These are phyloP conservation scores for Aurantiochytrium sp. DNA, from an alignment of 108 stramenopile species.

Conservation along the genomic window DNA sequence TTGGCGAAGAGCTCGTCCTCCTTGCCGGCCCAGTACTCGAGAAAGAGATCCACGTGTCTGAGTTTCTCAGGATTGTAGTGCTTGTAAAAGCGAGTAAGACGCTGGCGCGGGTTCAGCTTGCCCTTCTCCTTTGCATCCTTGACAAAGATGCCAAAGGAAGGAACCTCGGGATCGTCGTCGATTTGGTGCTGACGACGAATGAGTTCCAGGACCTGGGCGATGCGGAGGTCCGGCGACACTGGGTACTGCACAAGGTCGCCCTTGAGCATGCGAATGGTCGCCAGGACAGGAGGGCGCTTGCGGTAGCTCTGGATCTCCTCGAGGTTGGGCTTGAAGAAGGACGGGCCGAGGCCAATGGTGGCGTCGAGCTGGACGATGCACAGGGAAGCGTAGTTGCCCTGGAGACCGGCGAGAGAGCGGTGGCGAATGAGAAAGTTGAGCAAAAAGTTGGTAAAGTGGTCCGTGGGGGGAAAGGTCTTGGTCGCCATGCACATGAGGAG, in stretches of 20 bases:
- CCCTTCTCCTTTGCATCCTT: slow-evolving; percentile 4
- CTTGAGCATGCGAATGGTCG: background rate
- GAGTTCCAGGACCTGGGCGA: slow-evolving; percentile 40
- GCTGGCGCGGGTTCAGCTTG: background rate
- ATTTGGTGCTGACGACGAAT: slow-evolving; percentile 3
- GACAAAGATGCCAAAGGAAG: background rate
- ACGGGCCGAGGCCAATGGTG: background rate
- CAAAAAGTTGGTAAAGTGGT: background rate
- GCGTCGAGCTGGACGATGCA: slow-evolving; percentile 17
- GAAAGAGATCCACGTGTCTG: background rate
- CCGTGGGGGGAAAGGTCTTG: slow-evolving; percentile 1
- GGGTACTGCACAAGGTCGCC: background rate
- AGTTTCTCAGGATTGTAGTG: slow-evolving; percentile 1
- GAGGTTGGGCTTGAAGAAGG: slow-evolving; percentile 1
- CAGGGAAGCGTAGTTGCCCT: slow-evolving; percentile 4
- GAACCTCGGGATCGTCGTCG: background rate
- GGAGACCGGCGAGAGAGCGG: background rate
- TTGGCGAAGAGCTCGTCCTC: slow-evolving; percentile 12
- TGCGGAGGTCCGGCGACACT: slow-evolving; percentile 30
- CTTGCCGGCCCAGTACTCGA: slow-evolving; percentile 6
- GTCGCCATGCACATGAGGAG: background rate
- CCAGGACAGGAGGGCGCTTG: slow-evolving; percentile 1
- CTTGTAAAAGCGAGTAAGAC: background rate
- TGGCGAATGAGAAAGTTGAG: background rate
- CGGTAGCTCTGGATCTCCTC: slow-evolving; percentile 20